Percentiles rank a stretch among this genome's conserved stretches.
Evolutionary conservation across 2,329 filamentous ascomycete species (phyloP).

Genomic region (Botrytis byssoidea): DNA sequence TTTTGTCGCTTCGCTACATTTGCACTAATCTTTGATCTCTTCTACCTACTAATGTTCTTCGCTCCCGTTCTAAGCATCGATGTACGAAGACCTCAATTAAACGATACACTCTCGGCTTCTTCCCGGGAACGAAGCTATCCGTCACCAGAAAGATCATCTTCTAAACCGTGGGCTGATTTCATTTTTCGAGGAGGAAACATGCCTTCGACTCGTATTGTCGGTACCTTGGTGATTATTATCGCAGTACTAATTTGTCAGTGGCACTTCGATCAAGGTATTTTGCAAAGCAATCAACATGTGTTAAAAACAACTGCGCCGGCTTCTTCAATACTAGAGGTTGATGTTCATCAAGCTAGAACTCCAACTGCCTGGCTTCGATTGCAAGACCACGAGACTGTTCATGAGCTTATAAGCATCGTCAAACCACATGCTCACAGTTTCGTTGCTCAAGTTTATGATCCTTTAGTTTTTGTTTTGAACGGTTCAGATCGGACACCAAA

Average conservation of each 20-base stretch:
- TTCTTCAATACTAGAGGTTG: slow-evolving; percentile 49
- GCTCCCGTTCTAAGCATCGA: slow-evolving; percentile 77
- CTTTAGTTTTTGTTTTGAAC: slow-evolving; percentile 68
- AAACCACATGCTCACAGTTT: slow-evolving; percentile 71
- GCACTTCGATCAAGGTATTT: slow-evolving; percentile 62
- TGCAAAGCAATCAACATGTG: slow-evolving; percentile 32
- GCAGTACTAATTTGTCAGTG: slow-evolving; percentile 73
- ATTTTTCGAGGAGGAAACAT: slow-evolving; percentile 64
- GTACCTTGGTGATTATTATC: slow-evolving; percentile 68
- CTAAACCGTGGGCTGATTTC: slow-evolving; percentile 57
- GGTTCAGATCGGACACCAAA: slow-evolving; percentile 62
- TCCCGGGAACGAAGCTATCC: slow-evolving; percentile 40
- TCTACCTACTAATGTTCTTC: slow-evolving; percentile 78
- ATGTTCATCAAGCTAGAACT: slow-evolving; percentile 72
- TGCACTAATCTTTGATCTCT: slow-evolving; percentile 72
- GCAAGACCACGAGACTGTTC: slow-evolving; percentile 76
- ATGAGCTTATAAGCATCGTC: slow-evolving; percentile 72
- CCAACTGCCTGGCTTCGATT: slow-evolving; percentile 73
- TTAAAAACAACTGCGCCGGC: neutral
- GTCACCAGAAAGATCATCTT: slow-evolving; percentile 30
- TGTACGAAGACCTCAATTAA: slow-evolving; percentile 73
- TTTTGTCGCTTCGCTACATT: slow-evolving; percentile 77
- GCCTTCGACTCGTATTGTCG: slow-evolving; percentile 71
- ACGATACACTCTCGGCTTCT: slow-evolving; percentile 53
- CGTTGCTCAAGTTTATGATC: slow-evolving; percentile 71